Percentiles rank a stretch among this genome's conserved stretches.
Conservation (phyloP, 176 grass and related monocot species). For the Oryza officinalis region DNA sequence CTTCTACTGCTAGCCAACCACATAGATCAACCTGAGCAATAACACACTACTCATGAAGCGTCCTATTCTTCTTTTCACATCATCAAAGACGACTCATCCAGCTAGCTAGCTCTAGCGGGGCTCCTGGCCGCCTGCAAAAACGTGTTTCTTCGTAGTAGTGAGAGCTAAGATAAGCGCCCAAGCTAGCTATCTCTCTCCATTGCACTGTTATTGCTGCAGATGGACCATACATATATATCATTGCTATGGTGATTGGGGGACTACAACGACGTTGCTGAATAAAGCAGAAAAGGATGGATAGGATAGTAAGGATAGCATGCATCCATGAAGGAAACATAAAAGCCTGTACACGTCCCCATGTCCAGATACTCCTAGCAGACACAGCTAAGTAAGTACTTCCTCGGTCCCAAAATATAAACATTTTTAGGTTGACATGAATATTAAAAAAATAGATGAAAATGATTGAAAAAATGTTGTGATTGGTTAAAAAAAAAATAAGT, state of each 20-base stretch:
- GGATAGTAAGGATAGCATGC: background rate
- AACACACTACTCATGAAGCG: background rate
- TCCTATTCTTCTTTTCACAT: background rate
- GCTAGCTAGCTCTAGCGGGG: too few species aligned
- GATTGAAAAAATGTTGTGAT: too few species aligned
- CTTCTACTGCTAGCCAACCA: background rate
- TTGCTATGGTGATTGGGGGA: background rate
- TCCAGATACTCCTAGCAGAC: background rate
- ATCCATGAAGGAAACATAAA: background rate
- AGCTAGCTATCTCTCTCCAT: background rate
- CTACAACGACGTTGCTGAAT: background rate
- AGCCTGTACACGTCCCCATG: background rate
- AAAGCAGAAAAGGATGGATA: background rate
- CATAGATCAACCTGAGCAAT: background rate
- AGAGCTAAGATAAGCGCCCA: too few species aligned
- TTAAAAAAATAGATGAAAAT: too few species aligned
- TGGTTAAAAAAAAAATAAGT: too few species aligned
- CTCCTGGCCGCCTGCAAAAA: too few species aligned
- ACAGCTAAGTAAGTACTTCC: too few species aligned
- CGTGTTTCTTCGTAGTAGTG: too few species aligned
- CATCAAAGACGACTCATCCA: background rate
- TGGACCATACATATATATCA: background rate
- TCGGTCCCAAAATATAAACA: too few species aligned
- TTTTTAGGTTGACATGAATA: too few species aligned
- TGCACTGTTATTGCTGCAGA: background rate